phyloP scores from a whole-genome alignment of 2,329 filamentous ascomycete genomes.

The Aspergillus ochraceus region DNA sequence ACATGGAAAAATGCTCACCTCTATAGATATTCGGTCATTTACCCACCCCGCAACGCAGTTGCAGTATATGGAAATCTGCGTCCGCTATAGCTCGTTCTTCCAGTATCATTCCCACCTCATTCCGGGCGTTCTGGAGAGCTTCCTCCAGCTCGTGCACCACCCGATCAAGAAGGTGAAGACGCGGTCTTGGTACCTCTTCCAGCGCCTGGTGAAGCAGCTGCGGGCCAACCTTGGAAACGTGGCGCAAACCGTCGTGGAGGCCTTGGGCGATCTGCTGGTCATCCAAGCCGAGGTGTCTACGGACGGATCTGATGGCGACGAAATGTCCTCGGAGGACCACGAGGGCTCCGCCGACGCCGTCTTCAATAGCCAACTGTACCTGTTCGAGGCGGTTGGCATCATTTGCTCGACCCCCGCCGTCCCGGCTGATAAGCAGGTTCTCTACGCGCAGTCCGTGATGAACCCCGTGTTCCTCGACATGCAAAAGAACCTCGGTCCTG shows the following conservation, averaged over 20 bases:
- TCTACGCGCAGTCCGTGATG: conserved; percentile 85
- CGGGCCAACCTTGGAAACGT: conserved; percentile 82
- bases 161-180: conserved; percentile 82
- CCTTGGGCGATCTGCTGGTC: conserved; percentile 80
- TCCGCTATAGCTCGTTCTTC: conserved; percentile 90
- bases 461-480: conserved; percentile 88
- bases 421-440: conserved; percentile 77
- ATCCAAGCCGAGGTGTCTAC: conserved; percentile 88
- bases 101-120: conserved; percentile 80
- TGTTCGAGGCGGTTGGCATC: conserved; percentile 92
- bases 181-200: conserved; percentile 96
- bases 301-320: conserved; percentile 74
- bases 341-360: conserved; percentile 87
- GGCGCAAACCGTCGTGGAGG: conserved; percentile 86
- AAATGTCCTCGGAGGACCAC: conserved; percentile 92
- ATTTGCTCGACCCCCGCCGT: conserved; percentile 81
- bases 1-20: conserved; percentile 14
- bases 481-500: conserved; percentile 72
- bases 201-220: conserved; percentile 86
- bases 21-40: conserved; percentile 74
- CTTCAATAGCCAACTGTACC: conserved; percentile 86
- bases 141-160: conserved; percentile 87
- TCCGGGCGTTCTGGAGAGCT: conserved; percentile 83
- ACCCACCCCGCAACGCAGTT: conserved; percentile 88
- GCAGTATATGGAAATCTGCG: conserved; percentile 98